Evolutionary conservation across 345 rosid species (phyloP), one percentile per base, ranked within the genome.

Genomic region (Eucalyptus cloeziana): DNA sequence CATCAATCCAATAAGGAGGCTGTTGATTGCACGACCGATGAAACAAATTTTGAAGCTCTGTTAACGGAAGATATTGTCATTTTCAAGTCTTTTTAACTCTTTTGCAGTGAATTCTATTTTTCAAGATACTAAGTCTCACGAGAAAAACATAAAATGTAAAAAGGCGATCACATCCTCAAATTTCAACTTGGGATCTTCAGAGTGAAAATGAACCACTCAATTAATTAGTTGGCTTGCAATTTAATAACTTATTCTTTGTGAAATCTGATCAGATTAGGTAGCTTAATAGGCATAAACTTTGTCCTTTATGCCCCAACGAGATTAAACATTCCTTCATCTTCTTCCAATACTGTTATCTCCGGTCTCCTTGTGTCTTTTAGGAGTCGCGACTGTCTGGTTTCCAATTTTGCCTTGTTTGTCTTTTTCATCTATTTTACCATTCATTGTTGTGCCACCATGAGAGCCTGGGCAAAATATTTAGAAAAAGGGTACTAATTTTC

Each of bases 331-430:
- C 17, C 51, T 50, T 50, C 52, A 50, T 50, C 17, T 50, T 50
- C 7, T 50, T 14, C 17, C 52, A 14, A 14, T 50, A 50, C 17
- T 50, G 1, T 50, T 50, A 50, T 50, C 52, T 50, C 52, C 6
- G 7, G 52, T 50, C 52, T 50, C 52, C 51, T 13, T 49, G 52
- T 50, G 17, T 1, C 14, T 50, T 14, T 50, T 50, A 50, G 17
- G 17, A 50, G 52, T 14, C 3, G 7, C 0, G 1, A 19, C 17
- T 52, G 24, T 52, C 8, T 19, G 24, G 4, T 52, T 52, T 1
- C 2, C 56, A 52, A 19, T 19, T 52, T 52, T 52, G 4, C 56
- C 1, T 52, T 17, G 56, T 7, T 52, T 7, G 4, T 16, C 24
- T 4, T 49, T 49, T 49, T 49, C 8, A 19, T 8, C 27, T 54